phyloP scores from a whole-genome alignment of 1,139 yeast genomes.

The Candida albicans region DNA sequence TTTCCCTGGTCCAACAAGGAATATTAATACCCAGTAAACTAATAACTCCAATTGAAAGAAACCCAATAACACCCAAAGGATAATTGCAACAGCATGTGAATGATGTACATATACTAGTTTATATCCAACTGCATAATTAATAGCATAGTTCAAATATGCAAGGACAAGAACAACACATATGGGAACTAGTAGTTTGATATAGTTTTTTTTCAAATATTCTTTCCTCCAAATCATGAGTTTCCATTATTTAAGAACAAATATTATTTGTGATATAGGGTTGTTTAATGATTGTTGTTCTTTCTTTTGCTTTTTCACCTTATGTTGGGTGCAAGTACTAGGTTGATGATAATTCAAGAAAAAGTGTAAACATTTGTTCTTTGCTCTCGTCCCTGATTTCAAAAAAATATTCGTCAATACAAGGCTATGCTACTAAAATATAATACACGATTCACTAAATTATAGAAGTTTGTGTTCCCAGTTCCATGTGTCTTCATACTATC shows the following conservation, averaged over 20 bases:
- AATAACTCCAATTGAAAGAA: slow-evolving; percentile 25
- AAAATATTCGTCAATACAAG: too few relatives aligned
- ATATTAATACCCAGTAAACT: slow-evolving; percentile 33
- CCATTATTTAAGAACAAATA: slow-evolving; percentile 1
- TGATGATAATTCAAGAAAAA: too few relatives aligned
- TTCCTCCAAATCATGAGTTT: slow-evolving; percentile 6
- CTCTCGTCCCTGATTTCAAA: too few relatives aligned
- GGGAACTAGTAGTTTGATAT: slow-evolving; percentile 21
- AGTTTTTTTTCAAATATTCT: slow-evolving; percentile 4
- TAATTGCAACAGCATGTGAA: slow-evolving; percentile 33
- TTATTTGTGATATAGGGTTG: too few relatives aligned
- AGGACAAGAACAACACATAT: slow-evolving; percentile 21
- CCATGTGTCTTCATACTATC: too few relatives aligned
- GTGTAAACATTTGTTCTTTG: too few relatives aligned
- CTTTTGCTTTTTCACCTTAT: too few relatives aligned
- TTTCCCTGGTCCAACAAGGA: slow-evolving; percentile 37
- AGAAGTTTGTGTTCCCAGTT: too few relatives aligned
- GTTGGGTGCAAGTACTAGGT: too few relatives aligned
- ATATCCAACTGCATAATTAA: slow-evolving; percentile 38
- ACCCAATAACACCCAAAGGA: slow-evolving; percentile 35
- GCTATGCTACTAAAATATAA: too few relatives aligned
- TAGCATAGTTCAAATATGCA: slow-evolving; percentile 35
- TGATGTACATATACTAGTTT: slow-evolving; percentile 33
- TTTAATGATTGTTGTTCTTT: too few relatives aligned
- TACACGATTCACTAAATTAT: too few relatives aligned